Base-by-base conservation (phyloP, 768 basidiomycete species). In the Panellus pusillus region DNA sequence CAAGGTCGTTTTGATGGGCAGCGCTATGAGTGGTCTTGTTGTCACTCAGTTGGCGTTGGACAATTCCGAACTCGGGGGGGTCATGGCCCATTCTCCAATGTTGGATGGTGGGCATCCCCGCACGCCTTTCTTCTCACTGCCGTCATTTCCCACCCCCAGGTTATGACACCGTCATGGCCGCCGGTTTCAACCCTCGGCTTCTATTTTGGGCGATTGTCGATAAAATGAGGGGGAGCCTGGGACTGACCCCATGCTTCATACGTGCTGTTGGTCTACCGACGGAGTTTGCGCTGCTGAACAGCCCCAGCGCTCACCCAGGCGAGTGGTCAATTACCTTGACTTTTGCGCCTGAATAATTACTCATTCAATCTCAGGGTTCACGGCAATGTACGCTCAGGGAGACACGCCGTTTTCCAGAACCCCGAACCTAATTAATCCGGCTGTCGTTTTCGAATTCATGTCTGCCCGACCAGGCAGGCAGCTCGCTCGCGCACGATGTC, bases 1-100 rank as follows among this genome's bases (percentile, higher is more conserved):
- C 52, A 68, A 65, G 42, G 64, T 68, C 29, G 64, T 67, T 8
- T 52, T 67, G 5, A 63, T 65, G 63, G 66, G 64, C 7, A 63
- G 61, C 44, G 63, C 66, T 6, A 18, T 65, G 38, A 62, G 66
- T 36, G 66, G 63, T 6, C 41, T 68, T 1, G n/a, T 18, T 28
- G 58, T 63, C n/a, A 50, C 43, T n/a, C 47, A 59, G 15, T 39
- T 68, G 17, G 55, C 52, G 8, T 24, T 63, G 19, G 42, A 64
- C 17, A 64, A 68, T 20, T 20, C 53, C 2, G 58, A 40, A 6
- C 47, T 68, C 6, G 66, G 66, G 17, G 66, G 66, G 15, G 66
- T 39, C 4, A 68, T 68, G 60, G 64, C 57, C 18, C 64, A 66
- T 37, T 65, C 47, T 32, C 66, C 66, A 6, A 46, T 61, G 38